phyloP scores from a whole-genome alignment of 202 grass and related monocot genomes.

The Schoenoplectus triqueter region DNA sequence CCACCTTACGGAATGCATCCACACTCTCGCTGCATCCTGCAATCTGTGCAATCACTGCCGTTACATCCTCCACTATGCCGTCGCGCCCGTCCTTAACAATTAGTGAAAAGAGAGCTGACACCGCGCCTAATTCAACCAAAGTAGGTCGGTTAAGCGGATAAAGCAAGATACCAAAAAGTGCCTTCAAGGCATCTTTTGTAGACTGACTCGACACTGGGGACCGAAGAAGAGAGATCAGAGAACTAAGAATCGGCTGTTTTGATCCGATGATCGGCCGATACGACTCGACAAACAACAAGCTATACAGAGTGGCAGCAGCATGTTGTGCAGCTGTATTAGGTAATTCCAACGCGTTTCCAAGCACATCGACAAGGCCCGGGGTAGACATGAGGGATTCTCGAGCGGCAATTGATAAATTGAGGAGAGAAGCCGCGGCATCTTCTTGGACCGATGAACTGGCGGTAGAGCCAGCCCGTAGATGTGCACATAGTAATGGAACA shows the following conservation, averaged over 20 bases:
- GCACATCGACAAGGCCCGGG: constrained; percentile 68
- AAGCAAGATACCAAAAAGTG: constrained; percentile 64
- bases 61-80: constrained; percentile 78
- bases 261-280: constrained; percentile 58
- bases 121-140: constrained; percentile 55
- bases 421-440: constrained; percentile 78
- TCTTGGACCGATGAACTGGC: constrained; percentile 32
- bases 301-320: constrained; percentile 68
- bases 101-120: constrained; percentile 68
- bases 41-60: constrained; percentile 79
- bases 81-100: constrained; percentile 53
- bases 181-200: constrained; percentile 86
- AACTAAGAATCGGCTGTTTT: constrained; percentile 45
- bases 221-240: constrained; percentile 68
- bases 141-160: constrained; percentile 63
- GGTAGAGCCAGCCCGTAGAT: constrained; percentile 41
- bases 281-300: constrained; percentile 69
- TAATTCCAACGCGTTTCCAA: constrained; percentile 52
- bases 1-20: constrained; percentile 54
- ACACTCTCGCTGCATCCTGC: constrained; percentile 82
- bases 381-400: constrained; percentile 60
- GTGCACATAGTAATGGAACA: constrained; percentile 57
- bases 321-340: constrained; percentile 52
- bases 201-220: constrained; percentile 44
- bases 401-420: constrained; percentile 77